Evolutionary conservation across 306 rosid genomes (phyloP).

Genomic region (Rosa lucieae): DNA sequence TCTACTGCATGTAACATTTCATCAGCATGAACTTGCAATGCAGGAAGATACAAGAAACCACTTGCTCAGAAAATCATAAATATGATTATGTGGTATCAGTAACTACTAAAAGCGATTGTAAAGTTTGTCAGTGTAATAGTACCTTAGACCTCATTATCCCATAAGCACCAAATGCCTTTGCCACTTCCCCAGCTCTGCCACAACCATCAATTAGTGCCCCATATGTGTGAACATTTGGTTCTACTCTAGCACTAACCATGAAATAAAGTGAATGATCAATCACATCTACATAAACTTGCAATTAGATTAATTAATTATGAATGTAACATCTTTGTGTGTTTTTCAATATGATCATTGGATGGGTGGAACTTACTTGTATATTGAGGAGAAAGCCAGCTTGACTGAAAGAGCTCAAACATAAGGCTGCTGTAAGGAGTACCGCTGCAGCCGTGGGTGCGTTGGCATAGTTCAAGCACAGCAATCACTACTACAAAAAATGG

Average conservation of each 20-base stretch:
- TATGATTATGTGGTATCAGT: conserved; percentile 9
- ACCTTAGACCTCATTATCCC: conserved; percentile 99
- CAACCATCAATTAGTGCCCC: conserved; percentile 49
- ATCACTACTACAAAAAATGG: no score
- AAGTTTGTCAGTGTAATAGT: conserved; percentile 30
- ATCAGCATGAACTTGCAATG: conserved; percentile 45
- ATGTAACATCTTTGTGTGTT: no score
- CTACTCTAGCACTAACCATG: no score
- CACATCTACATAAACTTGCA: no score
- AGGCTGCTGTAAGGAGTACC: conserved; percentile 61
- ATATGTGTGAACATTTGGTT: no score
- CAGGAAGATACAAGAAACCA: conserved; percentile 23
- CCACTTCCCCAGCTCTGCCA: conserved; percentile 95
- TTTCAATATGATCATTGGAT: no score
- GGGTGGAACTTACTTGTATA: no score
- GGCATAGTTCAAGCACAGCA: conserved; percentile 71
- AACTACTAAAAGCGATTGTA: conserved; percentile 6
- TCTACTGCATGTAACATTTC: conserved; percentile 89
- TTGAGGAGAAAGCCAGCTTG: conserved; percentile 87
- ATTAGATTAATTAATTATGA: no score
- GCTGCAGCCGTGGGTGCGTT: conserved; percentile 66
- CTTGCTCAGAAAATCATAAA: neutral
- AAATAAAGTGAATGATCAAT: no score
- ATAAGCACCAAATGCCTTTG: conserved; percentile 98
- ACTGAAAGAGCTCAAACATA: conserved; percentile 92